Base-by-base conservation (phyloP, 2,329 filamentous ascomycete genomes). In the Pseudogymnoascus sp. region DNA sequence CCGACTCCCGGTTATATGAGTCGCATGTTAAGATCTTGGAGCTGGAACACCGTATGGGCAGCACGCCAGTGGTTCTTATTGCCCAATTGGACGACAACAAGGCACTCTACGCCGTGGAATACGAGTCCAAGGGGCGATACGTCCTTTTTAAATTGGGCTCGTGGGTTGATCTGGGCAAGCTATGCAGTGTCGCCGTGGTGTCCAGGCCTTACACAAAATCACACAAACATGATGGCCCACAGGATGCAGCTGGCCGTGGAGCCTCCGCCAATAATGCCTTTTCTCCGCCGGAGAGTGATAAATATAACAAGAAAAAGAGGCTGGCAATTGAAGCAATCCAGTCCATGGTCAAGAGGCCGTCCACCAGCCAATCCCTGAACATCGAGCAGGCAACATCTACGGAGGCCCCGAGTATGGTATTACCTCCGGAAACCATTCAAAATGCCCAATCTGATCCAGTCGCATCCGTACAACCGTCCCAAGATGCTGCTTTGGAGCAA, bases 91-190 rank as follows among this genome's bases (percentile, higher is more conserved):
- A 88, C 46, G 76, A 79, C 26, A 81, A 79, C 65, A 77, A 79
- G 63, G 78, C 77, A 37, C 66, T 83, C 0, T 88, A 85, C 71
- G 87, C 82, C 11, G 76, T 90, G n/a, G 89, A 93, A 75, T 80
- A 84, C 23, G 84, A 89, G 37, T 77, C 79, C 15, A 74, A 77
- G 56, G 81, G 82, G 0, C 77, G 88, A 3, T 93, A 90, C 72
- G 83, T 84, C 10, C 72, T 91, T 26, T 92, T 87, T 73, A 86
- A 83, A 69, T 77, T 95, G 46, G 87, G 84, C 1, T 74, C 77
- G 19, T 90, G 88, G 87, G 80, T 89, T 21, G 82, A 86, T 65
- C 71, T 88, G 61, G 78, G 81, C 37, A 75, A 79, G 6, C 76
- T 92, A 29, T 75, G 75, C 23, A 72, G 74, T 10, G 73, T 78